Conservation (phyloP, 176 grass and related monocot genomes). For the Tillandsia leiboldiana region DNA sequence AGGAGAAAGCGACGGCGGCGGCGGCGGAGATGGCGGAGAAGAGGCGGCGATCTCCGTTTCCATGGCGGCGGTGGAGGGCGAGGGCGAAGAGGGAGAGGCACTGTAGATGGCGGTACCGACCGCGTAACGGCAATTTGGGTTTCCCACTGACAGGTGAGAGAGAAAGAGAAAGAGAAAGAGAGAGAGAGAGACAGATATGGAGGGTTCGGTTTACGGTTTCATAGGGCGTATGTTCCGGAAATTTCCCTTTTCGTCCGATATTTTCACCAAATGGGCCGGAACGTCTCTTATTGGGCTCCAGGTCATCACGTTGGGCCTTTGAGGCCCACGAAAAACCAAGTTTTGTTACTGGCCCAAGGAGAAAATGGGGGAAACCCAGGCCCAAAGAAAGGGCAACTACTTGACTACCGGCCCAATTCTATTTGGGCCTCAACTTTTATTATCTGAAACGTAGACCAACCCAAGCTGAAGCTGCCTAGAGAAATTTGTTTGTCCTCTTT, state of each 20-base stretch:
- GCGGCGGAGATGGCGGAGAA: not conserved
- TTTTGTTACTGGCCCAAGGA: no score
- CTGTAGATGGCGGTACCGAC: slow-evolving; percentile 21
- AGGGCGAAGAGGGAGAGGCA: not conserved
- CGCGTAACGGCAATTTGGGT: slow-evolving; percentile 44
- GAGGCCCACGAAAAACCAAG: no score
- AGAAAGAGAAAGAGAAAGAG: no score
- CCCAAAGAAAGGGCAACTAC: no score
- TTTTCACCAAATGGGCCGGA: not conserved
- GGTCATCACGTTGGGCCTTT: no score
- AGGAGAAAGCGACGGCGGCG: not conserved
- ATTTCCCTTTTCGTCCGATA: not conserved
- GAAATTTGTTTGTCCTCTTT: no score
- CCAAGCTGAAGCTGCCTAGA: no score
- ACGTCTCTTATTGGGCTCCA: not conserved
- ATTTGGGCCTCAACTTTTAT: no score
- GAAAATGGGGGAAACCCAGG: no score
- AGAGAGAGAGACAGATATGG: no score
- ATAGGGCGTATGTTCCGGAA: not conserved
- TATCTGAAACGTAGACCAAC: no score
- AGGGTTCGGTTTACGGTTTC: not conserved
- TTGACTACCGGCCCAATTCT: no score
- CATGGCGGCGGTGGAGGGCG: not conserved
- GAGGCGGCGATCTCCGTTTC: slow-evolving; percentile 4
- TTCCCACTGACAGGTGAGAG: not conserved